Evolutionary conservation across 768 basidiomycete genomes (phyloP), one percentile per base, ranked within the genome.

Genomic region (Termitomyces sp.): DNA sequence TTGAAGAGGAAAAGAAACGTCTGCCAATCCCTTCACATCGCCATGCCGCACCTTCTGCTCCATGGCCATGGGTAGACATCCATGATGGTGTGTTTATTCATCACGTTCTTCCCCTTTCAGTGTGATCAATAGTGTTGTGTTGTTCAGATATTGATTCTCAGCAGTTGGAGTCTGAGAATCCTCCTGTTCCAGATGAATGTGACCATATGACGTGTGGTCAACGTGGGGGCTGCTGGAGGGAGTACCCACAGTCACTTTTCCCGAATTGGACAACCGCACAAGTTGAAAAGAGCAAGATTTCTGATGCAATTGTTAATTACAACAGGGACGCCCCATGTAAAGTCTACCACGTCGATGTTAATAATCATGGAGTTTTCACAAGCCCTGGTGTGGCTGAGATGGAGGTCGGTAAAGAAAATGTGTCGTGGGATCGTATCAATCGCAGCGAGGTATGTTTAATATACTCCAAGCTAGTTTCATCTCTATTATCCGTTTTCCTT

Each of bases 241-340:
- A 68, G 0, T 81, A 79, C 58, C 79, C 79, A 5, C 75, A 79
- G 50, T 78, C 78, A 6, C 69, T 69, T 40, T 86, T 82, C 61
- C 82, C 81, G 16, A 85, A 84, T 58, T 84, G 85, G 85, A 84
- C 82, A 0, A 61, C 67, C 9, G 65, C 65, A 13, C 83, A 85
- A 60, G 73, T 78, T 3, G 62, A 63, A 40, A 74, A 74, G 55
- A 78, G 78, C 64, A 72, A 73, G 56, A 79, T 81, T 41, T 60
- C 66, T 16, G 67, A 66, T 10, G 78, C 75, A 1, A 73, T 79
- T 40, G 52, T 61, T 0, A 67, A 75, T 10, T 73, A 76, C 58
- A 55, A 71, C 55, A 64, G 56, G 13, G 57, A 66, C 6, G 43
- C 44, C 5, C 62, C 64, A 4, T 77, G 74, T 50, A 64, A 64